Base-by-base conservation (phyloP, 2,329 filamentous ascomycete genomes). In the Apiospora saccharicola region DNA sequence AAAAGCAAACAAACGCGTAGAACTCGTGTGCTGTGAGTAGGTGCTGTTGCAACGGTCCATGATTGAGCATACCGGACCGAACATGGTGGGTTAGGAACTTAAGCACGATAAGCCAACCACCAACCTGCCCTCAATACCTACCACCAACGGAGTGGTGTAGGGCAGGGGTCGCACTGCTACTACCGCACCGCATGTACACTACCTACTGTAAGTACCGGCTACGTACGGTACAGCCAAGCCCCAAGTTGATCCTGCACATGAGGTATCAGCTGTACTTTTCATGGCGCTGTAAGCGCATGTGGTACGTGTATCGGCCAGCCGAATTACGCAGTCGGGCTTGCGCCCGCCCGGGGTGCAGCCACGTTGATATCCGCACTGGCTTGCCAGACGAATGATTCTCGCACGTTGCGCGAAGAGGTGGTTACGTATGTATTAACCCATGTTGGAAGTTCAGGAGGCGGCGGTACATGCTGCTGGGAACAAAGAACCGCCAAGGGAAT, bases 261-360 rank as follows among this genome's bases (percentile, higher is more conserved):
- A 61, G 51, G 51, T 53, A 34, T 37, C 53, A 61, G 26, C 53
- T 61, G 57, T 41, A 64, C 57, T 64, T 64, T 41, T 22, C 34
- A 64, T 41, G 30, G 53, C 53, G 53, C 53, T 61, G 53, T 37
- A 61, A 64, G 57, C 57, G 57, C 57, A 64, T 64, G 41, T 41
- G 57, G 57, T 64, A 37, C 34, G 34, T 19, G 34, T 24, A 64
- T 64, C 57, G 57, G 57, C 34, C 57, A 41, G 57, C 57, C 34
- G 57, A 64, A 64, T 64, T 64, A 64, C 57, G 41, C n/a, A 64
- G 57, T 64, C 57, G 57, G 57, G 57, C 8, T 61, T 64, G 57
- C 57, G 57, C 34, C 47, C 19, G 19, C 34, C 34, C 19, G 57
- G 57, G 34, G 34, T 64, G 57, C 57, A 41, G n/a, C 34, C 57